Base-by-base conservation (phyloP, 768 basidiomycete genomes). In the Crucibulum laeve region DNA sequence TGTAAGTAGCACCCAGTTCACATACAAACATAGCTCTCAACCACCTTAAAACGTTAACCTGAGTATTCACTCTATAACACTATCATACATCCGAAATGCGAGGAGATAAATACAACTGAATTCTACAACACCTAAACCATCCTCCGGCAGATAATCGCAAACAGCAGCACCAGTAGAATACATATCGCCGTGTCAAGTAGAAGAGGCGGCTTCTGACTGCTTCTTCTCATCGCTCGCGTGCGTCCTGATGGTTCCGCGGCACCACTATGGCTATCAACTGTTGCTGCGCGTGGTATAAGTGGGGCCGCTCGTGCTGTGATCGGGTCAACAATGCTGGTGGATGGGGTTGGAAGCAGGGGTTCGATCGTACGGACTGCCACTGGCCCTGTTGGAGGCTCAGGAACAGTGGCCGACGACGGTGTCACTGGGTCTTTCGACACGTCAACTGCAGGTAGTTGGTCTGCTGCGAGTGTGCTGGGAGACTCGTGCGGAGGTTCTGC, bases 121-220 rank as follows among this genome's bases (percentile, higher is more conserved):
- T 10, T 15, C 28, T 10, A n/a, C n/a, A n/a, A n/a, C n/a, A 10
- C 30, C 58, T 59, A 79, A 37, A 70, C 61, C 41, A 77, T 62
- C 56, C 85, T 71, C 46, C 82, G 74, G 52, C 76, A 85, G 38
- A 90, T 66, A 32, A 91, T 71, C 25, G 77, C 81, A 53, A 84
- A 76, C 38, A 82, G 73, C 45, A 89, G 62, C 11, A 83, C 81
- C 7, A 90, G 64, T 17, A 87, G 67, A 38, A 89, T 69, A 58
- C 83, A 82, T 47, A 91, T 90, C 22, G 81, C 79, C 8, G 78
- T 78, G 60, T 90, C 88, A 24, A 91, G 67, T 18, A 87, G 61
- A 19, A 87, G 56, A 18, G 85, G 85, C 18, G 85, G 79, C 45
- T 65, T 70, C 28, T 60, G 53, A 24, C 50, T 47, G 35, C 54